Conservation (phyloP, 2,329 filamentous ascomycete genomes). For the Cercospora sp. region DNA sequence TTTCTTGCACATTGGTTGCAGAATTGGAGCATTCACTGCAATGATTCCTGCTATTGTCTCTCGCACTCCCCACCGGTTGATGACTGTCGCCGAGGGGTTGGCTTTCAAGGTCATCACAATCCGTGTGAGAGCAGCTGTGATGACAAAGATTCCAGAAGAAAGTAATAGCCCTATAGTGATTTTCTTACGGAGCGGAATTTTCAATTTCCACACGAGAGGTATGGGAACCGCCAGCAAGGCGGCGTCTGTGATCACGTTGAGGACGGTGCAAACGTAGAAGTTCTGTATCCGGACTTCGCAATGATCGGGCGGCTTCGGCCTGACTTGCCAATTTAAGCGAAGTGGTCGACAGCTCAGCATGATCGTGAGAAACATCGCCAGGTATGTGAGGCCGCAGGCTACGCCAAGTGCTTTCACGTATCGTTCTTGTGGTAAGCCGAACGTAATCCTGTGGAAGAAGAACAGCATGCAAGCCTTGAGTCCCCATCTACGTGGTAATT, state of each 20-base stretch:
- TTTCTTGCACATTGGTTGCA: slow-evolving; percentile 35
- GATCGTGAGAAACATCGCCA: slow-evolving; percentile 39
- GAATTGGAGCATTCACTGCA: slow-evolving; percentile 41
- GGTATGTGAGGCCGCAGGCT: slow-evolving; percentile 34
- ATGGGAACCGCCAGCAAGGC: slow-evolving; percentile 39
- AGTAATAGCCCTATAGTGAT: slow-evolving; percentile 39
- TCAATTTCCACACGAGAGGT: slow-evolving; percentile 40
- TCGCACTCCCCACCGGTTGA: slow-evolving; percentile 43
- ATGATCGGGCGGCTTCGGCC: slow-evolving; percentile 31
- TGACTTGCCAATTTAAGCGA: slow-evolving; percentile 35
- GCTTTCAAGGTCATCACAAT: slow-evolving; percentile 37
- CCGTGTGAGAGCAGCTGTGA: slow-evolving; percentile 40
- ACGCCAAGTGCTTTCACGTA: slow-evolving; percentile 37
- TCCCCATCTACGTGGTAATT: slow-evolving; percentile 34
- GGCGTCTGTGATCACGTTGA: slow-evolving; percentile 40
- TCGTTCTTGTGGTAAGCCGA: slow-evolving; percentile 37
- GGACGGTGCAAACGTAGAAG: slow-evolving; percentile 35
- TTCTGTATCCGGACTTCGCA: slow-evolving; percentile 39
- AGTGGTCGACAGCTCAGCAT: slow-evolving; percentile 36
- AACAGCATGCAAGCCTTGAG: slow-evolving; percentile 34
- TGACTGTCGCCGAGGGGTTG: slow-evolving; percentile 37
- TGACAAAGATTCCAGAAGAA: slow-evolving; percentile 41
- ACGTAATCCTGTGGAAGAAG: slow-evolving; percentile 39
- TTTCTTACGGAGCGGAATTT: slow-evolving; percentile 37
- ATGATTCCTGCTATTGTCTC: slow-evolving; percentile 42